Conservation (phyloP, 1,284 basidiomycete species). For the Marasmius tenuissimus region DNA sequence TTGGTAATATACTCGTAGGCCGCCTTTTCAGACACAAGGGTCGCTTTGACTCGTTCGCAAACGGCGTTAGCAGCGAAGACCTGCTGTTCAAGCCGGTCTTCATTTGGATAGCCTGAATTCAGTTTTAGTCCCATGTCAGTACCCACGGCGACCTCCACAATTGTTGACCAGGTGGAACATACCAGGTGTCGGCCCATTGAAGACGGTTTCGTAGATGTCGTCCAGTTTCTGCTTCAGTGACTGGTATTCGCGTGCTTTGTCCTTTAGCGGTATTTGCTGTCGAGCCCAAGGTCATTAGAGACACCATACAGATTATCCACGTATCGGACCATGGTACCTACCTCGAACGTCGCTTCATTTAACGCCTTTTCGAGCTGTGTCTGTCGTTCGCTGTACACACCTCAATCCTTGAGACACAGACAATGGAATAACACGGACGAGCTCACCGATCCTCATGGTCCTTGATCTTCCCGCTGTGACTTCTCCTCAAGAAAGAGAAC, state of each 20-base stretch:
- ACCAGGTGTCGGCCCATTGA: not conserved
- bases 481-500: not conserved
- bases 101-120: not conserved
- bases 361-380: not conserved
- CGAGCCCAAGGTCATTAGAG: not conserved
- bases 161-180: not conserved
- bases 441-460: not conserved
- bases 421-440: not conserved
- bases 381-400: not conserved
- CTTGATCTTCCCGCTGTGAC: not conserved
- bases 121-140: not conserved
- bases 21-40: not conserved
- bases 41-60: not conserved
- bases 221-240: not conserved
- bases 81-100: not conserved
- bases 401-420: not conserved
- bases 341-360: not conserved
- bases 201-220: not conserved
- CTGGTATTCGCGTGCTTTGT: not conserved
- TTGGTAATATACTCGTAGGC: not conserved
- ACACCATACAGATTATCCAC: no score
- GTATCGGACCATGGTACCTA: not conserved
- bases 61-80: not conserved
- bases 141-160: not conserved
- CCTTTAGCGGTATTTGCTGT: not conserved